A percentile compares a stretch with the other conserved stretches of the same genome.
Evolutionary conservation across 805 yeast genomes (phyloP).

Genomic region (Barnettozyma sp.): DNA sequence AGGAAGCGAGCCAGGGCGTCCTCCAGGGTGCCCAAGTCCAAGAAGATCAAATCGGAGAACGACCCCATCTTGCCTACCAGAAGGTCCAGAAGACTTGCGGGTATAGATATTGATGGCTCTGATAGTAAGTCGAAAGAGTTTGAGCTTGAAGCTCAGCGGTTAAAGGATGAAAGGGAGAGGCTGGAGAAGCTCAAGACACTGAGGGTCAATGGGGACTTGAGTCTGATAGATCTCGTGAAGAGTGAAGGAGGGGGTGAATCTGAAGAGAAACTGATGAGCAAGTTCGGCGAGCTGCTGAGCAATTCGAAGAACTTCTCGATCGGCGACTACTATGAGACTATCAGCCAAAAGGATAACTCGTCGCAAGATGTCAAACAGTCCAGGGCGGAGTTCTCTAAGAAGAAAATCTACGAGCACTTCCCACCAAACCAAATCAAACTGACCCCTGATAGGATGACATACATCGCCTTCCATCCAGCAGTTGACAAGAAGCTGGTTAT

Average conservation of each 20-base stretch:
- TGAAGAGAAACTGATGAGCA: constrained; percentile 24
- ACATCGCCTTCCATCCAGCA: constrained; percentile 73
- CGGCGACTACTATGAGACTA: constrained; percentile 62
- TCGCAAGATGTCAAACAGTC: constrained; percentile 37
- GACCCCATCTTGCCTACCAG: constrained; percentile 48
- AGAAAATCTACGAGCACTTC: constrained; percentile 47
- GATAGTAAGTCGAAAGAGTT: constrained; percentile 24
- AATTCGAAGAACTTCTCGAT: constrained; percentile 39
- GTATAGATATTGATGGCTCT: constrained; percentile 52
- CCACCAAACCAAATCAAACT: constrained; percentile 68
- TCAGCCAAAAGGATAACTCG: constrained; percentile 32
- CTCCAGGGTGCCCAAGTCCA: constrained; percentile 17
- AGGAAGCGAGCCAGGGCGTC: constrained; percentile 17
- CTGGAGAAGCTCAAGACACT: constrained; percentile 46
- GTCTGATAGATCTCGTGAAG: constrained; percentile 50
- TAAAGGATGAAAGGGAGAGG: constrained; percentile 33
- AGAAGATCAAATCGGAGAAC: constrained; percentile 23
- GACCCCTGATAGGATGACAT: constrained; percentile 61
- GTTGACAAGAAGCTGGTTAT: constrained; percentile 51
- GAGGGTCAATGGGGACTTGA: constrained; percentile 60
- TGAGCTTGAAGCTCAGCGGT: constrained; percentile 21
- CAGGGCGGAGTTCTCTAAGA: constrained; percentile 46
- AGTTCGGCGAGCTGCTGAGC: constrained; percentile 26
- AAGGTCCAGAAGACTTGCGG: constrained; percentile 74
- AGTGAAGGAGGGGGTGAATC: constrained; percentile 33